A percentile compares a stretch with the other conserved stretches of the same genome.
Evolutionary conservation across 129 eudicot species (phyloP).

Genomic region (Apium graveolens): DNA sequence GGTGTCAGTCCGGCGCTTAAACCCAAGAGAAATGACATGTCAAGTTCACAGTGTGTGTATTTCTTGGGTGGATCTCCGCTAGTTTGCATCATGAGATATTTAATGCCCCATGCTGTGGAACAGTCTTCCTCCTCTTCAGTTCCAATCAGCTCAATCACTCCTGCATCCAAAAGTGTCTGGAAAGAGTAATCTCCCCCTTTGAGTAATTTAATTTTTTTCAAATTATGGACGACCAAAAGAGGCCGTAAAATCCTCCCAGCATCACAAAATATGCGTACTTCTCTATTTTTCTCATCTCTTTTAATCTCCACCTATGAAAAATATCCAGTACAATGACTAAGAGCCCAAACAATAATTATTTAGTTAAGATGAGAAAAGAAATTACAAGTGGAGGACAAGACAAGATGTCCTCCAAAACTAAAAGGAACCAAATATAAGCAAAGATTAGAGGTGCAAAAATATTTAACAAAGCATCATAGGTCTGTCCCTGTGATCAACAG

Average conservation of each 20-base stretch:
- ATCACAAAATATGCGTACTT: slow-evolving; percentile 83
- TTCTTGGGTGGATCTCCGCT: slow-evolving; percentile 26
- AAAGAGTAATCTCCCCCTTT: slow-evolving; percentile 54
- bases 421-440: neutral
- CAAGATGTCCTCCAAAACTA: neutral
- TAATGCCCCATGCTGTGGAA: slow-evolving; percentile 75
- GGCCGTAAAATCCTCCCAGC: slow-evolving; percentile 96
- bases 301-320: slow-evolving; percentile 68
- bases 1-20: slow-evolving; percentile 82
- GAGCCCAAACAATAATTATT: neutral
- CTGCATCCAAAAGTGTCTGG: slow-evolving; percentile 57
- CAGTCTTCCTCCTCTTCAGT: slow-evolving; percentile 93
- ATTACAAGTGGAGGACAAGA: neutral
- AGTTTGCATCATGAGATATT: slow-evolving; percentile 36
- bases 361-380: neutral
- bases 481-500: neutral
- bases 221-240: slow-evolving; percentile 54
- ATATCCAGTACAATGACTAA: neutral
- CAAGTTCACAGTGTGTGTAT: slow-evolving; percentile 90
- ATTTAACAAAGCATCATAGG: neutral
- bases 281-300: slow-evolving; percentile 55
- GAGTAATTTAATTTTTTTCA: slow-evolving; percentile 39
- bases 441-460: neutral
- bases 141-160: slow-evolving; percentile 76
- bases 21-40: slow-evolving; percentile 62